Base-by-base conservation (phyloP, 1,284 basidiomycete genomes). In the Baeospora myosura region DNA sequence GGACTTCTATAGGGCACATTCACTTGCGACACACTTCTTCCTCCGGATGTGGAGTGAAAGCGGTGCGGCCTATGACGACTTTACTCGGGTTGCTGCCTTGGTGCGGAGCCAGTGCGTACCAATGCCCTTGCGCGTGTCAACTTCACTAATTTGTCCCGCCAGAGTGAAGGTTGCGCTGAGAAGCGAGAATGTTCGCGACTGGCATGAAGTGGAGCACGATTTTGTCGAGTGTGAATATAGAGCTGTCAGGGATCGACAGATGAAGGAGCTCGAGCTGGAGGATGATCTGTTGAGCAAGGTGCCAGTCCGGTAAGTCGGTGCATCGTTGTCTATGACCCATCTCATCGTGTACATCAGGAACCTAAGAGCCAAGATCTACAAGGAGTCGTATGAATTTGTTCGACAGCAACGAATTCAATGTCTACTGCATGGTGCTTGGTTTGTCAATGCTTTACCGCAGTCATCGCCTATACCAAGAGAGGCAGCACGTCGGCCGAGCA, bases 31-130 rank as follows among this genome's bases (percentile, higher is more conserved):
- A 21, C 80, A 80, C 43, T 96, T 97, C 69, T 96, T 96, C 68
- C 65, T 93, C 21, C 78, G 90, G 47, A 95, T 98, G 84, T 98
- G 93, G 93, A 81, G 76, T 53, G 93, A 97, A 61, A 91, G 88
- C 49, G 86, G 87, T 25, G 90, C 94, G 1, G 81, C 84, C 6
- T 60, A 63, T 5, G 79, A 71, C 22, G 91, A 96, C 59, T 94
- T 96, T 55, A 69, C 76, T 26, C 80, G 92, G 11, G 80, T 97
- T 6, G 76, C 80, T 36, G 87, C 85, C 11, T 66, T 97, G 17
- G 85, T 89, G 29, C 79, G 82, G 36, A 92, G 88, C 68, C 93
- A 97, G 79, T 88, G 58, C 51, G 86, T 77, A 39, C n/a, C n/a
- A n/a, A n/a, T n/a, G n/a, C n/a, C n/a, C n/a, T n/a, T n/a, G n/a